Conservation (phyloP, 306 rosid genomes). For the Medicago lupulina region DNA sequence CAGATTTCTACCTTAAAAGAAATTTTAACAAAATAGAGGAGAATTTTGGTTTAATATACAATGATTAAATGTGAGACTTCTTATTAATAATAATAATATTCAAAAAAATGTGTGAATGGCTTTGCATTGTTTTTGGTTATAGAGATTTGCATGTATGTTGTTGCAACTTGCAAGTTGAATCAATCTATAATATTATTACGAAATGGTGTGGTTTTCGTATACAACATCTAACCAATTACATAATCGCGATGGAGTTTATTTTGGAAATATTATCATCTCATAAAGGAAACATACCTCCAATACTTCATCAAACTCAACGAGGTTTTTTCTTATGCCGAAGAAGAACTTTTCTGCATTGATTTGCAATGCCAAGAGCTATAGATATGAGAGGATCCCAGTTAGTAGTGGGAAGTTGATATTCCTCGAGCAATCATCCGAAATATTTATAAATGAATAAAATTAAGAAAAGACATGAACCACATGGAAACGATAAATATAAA, state of each 20-base stretch:
- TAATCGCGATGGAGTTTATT: neutral
- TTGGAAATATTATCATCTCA: conserved; percentile 23
- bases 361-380: conserved; percentile 86
- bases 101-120: neutral
- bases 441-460: conserved; percentile 33
- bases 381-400: conserved; percentile 39
- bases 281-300: conserved; percentile 73
- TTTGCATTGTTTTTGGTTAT: neutral
- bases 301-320: conserved; percentile 98
- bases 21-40: conserved; percentile 4
- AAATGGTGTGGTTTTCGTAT: conserved; percentile 15
- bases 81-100: neutral
- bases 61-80: conserved; percentile 1
- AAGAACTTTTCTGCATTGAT: conserved; percentile 93
- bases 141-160: conserved; percentile 1
- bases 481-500: neutral
- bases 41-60: conserved; percentile 8
- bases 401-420: conserved; percentile 42
- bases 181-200: conserved; percentile 37
- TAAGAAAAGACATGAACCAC: conserved; percentile 12
- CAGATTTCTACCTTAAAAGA: neutral
- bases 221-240: conserved; percentile 37
- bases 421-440: conserved; percentile 26
- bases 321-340: conserved; percentile 83
- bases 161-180: conserved; percentile 14